Base-by-base conservation (phyloP, 805 yeast genomes). In the Metschnikowia shivogae region DNA sequence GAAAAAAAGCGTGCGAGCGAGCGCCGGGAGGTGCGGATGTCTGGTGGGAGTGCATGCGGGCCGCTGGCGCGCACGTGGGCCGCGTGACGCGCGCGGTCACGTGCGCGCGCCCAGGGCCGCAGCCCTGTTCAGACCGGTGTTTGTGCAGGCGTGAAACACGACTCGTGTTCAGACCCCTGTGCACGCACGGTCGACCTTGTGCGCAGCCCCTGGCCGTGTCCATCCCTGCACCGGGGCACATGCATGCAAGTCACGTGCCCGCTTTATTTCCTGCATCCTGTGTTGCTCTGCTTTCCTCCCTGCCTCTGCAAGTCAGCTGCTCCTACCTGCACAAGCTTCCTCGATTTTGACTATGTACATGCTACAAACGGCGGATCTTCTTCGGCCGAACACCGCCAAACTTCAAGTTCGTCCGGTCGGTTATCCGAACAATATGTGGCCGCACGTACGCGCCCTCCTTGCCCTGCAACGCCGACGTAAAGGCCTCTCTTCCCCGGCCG, bases 301-400 rank as follows among this genome's bases (percentile, higher is more conserved):
- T n/a, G n/a, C n/a, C n/a, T n/a, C n/a, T n/a, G n/a, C n/a, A n/a
- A n/a, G n/a, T n/a, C n/a, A 17, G 17, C 17, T 17, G 17, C 17
- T 17, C 17, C 17, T 17, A 17, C 17, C 17, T 11, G 4, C 13
- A 11, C 13, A 12, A 12, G 1, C 31, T 5, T 31, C 9, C 14
- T 13, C 10, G 5, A 17, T 29, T 2, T 13, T 31, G 14, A 8
- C 54, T 52, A 52, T 52, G 43, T 52, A 52, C 54, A 44, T 26
- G 43, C 63, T 69, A 81, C 59, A 85, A 71, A 70, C 95, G 82
- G 73, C 97, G 84, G 46, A 74, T 74, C 63, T 82, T 80, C 67
- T 92, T 95, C 17, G 96, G 75, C 58, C 93, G 80, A 38, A 79
- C 84, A 74, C 98, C 98, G 74, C 99, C 99, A 59, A 88, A 88